Evolutionary conservation across 169 alveolate species (phyloP).

Genomic region (Plasmodium coatneyi): DNA sequence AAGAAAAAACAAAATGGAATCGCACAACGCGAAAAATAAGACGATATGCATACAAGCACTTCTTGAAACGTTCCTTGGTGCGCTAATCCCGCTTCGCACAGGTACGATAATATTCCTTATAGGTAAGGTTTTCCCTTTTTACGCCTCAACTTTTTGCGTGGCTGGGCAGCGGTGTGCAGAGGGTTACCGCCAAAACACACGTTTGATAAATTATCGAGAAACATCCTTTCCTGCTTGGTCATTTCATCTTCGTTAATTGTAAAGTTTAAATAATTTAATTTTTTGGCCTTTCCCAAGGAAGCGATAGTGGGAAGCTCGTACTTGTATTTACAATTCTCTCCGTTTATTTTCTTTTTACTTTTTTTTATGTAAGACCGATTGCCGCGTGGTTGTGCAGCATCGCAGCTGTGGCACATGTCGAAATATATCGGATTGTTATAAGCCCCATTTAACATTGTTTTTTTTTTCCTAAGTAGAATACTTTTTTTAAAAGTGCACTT

Average conservation of each 20-base stretch:
- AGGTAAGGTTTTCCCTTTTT: not conserved
- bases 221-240: not conserved
- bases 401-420: not conserved
- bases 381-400: not conserved
- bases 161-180: not conserved
- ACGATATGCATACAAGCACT: not conserved
- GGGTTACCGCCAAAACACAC: slow-evolving; percentile 8
- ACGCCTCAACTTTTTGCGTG: slow-evolving; percentile 3
- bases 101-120: not conserved
- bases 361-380: not conserved
- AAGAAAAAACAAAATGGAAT: not conserved
- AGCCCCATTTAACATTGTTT: not conserved
- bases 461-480: not conserved
- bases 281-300: slow-evolving; percentile 70
- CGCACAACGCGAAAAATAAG: not conserved
- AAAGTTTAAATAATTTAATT: slow-evolving; percentile 26
- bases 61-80: not conserved
- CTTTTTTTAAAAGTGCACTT: slow-evolving; percentile 3
- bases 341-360: not conserved
- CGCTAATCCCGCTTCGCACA: not conserved
- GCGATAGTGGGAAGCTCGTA: slow-evolving; percentile 74
- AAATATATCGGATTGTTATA: slow-evolving; percentile 13
- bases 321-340: slow-evolving; percentile 15
- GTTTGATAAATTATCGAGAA: slow-evolving; percentile 51
- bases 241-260: slow-evolving; percentile 12